Evolutionary conservation across 2,329 filamentous ascomycete genomes (phyloP).

Genomic region (Eutypella sp.): DNA sequence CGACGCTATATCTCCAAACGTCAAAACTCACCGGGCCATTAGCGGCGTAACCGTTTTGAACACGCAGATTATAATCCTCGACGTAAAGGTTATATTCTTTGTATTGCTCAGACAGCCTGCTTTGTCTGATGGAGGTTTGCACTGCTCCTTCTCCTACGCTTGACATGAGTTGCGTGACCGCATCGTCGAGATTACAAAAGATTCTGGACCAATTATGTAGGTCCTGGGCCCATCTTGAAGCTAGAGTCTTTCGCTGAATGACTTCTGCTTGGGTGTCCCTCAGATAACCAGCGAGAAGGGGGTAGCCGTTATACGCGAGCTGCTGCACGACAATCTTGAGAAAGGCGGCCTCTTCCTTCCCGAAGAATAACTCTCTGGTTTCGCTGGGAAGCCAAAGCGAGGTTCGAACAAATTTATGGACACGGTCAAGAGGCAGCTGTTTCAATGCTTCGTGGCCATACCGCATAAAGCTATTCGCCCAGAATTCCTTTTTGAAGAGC

Average conservation of each 20-base stretch:
- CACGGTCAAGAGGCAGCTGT: conserved; percentile 2
- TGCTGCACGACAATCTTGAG: conserved; percentile 1
- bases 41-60: background rate
- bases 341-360: background rate
- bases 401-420: conserved; percentile 5
- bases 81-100: too few relatives aligned
- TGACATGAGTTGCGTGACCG: background rate
- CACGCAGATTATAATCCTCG: too few relatives aligned
- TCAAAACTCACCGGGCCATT: background rate
- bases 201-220: background rate
- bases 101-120: too few relatives aligned
- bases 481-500: conserved; percentile 23
- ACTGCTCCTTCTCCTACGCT: too few relatives aligned
- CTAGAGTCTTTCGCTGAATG: background rate
- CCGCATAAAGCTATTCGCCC: conserved; percentile 12
- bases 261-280: background rate
- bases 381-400: too few relatives aligned
- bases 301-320: conserved; percentile 2
- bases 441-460: conserved; percentile 16
- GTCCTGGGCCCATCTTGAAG: background rate
- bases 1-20: background rate
- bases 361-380: too few relatives aligned
- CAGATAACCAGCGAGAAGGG: conserved; percentile 9
- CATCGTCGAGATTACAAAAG: background rate
- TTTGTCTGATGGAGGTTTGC: too few relatives aligned